phyloP scores from a whole-genome alignment of 192 early-diverging fungal species.

The Chytriomyces hyalinus region DNA sequence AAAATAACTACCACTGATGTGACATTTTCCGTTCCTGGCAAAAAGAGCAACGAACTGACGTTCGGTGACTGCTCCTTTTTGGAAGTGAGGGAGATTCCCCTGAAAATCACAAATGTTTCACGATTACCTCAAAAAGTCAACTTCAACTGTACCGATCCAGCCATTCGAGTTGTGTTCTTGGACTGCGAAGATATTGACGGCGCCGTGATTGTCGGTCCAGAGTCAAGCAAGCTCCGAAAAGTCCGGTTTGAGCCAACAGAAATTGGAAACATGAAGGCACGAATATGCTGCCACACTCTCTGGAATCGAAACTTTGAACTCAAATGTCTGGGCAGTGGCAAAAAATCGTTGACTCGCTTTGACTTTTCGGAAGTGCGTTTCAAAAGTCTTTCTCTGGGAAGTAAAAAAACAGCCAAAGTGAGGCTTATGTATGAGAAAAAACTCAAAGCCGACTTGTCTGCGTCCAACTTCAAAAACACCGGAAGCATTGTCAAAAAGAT shows the following conservation, averaged over 20 bases:
- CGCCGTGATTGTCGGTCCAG: constrained; percentile 11
- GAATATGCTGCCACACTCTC: constrained; percentile 30
- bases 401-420: neutral
- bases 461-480: constrained; percentile 15
- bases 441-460: neutral
- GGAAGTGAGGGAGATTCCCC: constrained; percentile 27
- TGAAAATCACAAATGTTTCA: constrained; percentile 37
- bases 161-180: constrained; percentile 23
- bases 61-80: constrained; percentile 24
- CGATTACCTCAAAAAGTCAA: constrained; percentile 30
- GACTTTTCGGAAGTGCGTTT: constrained; percentile 24
- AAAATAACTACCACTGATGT: constrained; percentile 37
- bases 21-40: constrained; percentile 20
- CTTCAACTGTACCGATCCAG: constrained; percentile 15
- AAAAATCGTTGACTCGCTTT: constrained; percentile 9
- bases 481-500: constrained; percentile 27
- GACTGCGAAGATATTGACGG: constrained; percentile 10
- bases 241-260: constrained; percentile 38
- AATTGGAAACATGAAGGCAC: constrained; percentile 8
- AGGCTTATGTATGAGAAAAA: constrained; percentile 2
- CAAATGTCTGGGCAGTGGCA: constrained; percentile 26
- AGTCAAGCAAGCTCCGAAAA: neutral
- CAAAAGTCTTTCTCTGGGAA: constrained; percentile 18
- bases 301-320: constrained; percentile 41
- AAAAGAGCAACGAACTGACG: neutral